Evolutionary conservation across 2,329 filamentous ascomycete species (phyloP), one percentile per base, ranked within the genome.

Genomic region (Trichoderma koningiopsis): DNA sequence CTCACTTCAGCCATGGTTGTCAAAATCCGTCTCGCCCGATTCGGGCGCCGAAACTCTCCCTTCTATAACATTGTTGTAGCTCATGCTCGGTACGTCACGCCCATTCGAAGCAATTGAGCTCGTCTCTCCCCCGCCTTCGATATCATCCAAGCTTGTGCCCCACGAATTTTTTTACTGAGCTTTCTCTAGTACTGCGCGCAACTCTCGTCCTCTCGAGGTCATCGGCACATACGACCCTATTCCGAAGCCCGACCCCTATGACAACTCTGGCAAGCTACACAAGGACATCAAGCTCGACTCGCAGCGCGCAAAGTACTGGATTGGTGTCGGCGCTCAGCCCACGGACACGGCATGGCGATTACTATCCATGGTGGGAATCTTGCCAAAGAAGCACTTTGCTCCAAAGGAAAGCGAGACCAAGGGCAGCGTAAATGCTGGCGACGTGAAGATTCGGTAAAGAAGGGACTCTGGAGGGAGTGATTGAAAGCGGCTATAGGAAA

Each of bases 11-110:
- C 37, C 75, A 97, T 99, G 96, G 95, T 98, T 72, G 87, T 99
- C 77, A 92, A 92, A 80, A 96, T 99, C 80, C 91, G 96, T 70
- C 89, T 99, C 75, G 92, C 96, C 75, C 94, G 96, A 80, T 97
- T 98, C 80, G 94, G 94, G 78, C 93, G 91, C 80, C 89, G 88
- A 73, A 94, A 97, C 79, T 80, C 88, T n/a, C 95, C 96, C 2
- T 91, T 97, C 76, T 99, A 97, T 87, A 99, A 99, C 83, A 97
- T 99, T 72, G 93, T 98, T 73, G 92, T 99, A 73, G 88, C 94
- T 19, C 95, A 98, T 77, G 94, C 94, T 58, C 90, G 94, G 92
- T 96, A 29, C 33, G 68, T 67, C 62, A 22, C 31, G 16, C 55
- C 55, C 16, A 33, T n/a, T 22, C 29, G 10, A 49, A 29, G 11